Base-by-base conservation (phyloP, 2,329 filamentous ascomycete genomes). In the Colletotrichum sp. region DNA sequence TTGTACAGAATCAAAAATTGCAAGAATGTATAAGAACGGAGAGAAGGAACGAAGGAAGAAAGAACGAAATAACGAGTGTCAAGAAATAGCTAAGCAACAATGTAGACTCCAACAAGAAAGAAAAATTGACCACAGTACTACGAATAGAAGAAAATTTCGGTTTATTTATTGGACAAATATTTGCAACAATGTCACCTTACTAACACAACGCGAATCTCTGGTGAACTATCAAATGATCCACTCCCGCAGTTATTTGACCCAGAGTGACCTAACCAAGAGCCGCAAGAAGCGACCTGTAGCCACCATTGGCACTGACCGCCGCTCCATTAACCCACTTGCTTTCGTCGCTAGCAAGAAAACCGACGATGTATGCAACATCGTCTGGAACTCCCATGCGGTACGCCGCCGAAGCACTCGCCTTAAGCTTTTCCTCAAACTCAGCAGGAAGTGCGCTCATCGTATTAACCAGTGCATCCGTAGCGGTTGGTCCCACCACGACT, bases 401-500 rank as follows among this genome's bases (percentile, higher is more conserved):
- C n/a, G 66, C 71, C 4, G 68, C 71, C 8, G 71, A 15, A 5
- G 24, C 60, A 1, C 30, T 16, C 2, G 32, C 24, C 1, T 39
- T 26, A 18, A 67, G 52, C 16, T 52, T 26, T 2, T 30, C 34
- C 7, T 44, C 21, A 21, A 34, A 18, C 21, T 39, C 26, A 24
- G 18, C 2, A 16, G 8, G 8, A 2, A 55, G 18, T 1, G 15
- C 10, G 12, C 28, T n/a, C 24, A 10, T 63, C 5, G 44, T 39
- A n/a, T 10, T 12, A 1, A 15, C 16, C 12, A 71, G n/a, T 3
- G 71, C 34, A 39, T 74, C 34, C 34, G 34, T 39, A 16, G 34
- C 15, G 24, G 18, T 18, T 21, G 80, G 80, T 1, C 83, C 83
- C 5, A 80, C 83, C 28, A 83, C 82, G 3, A 84, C 79, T 9